These are phyloP conservation scores for Fusarium albosuccineum DNA, from an alignment of 2,329 filamentous ascomycete species.

Conservation along the genomic window DNA sequence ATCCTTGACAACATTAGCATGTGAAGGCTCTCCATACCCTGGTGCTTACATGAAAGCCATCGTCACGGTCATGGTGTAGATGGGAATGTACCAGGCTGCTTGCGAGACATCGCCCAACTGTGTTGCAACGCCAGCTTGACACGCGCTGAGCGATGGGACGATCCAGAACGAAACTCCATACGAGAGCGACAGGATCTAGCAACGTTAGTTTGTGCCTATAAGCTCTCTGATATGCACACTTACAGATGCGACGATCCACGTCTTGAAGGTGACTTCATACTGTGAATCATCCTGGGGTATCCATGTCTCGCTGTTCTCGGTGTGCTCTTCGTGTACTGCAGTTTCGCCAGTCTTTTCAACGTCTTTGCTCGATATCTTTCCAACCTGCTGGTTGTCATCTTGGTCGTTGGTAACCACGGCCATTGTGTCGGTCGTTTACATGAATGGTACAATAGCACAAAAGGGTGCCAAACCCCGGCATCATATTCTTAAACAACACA, in stretches of 20 bases:
- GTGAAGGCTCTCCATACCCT: no score
- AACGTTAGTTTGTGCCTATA: neutral
- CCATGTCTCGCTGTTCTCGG: slow-evolving; percentile 20
- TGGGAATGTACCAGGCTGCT: slow-evolving; percentile 51
- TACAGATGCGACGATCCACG: slow-evolving; percentile 54
- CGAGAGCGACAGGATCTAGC: slow-evolving; percentile 50
- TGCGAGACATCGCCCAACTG: slow-evolving; percentile 51
- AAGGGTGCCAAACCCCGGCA: no score
- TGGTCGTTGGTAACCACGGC: no score
- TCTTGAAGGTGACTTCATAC: slow-evolving; percentile 56
- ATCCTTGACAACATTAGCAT: slow-evolving; percentile 35
- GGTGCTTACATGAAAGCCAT: slow-evolving; percentile 53
- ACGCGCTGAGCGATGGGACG: slow-evolving; percentile 50
- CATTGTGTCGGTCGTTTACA: no score
- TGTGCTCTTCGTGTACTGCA: slow-evolving; percentile 21
- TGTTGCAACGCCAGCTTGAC: slow-evolving; percentile 48
- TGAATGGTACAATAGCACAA: no score
- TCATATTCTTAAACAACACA: no score
- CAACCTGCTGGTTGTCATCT: no score
- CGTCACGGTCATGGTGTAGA: slow-evolving; percentile 57
- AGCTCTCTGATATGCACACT: neutral
- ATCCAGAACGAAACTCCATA: slow-evolving; percentile 57
- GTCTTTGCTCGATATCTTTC: no score
- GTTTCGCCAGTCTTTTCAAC: slow-evolving; percentile 23
- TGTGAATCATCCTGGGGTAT: slow-evolving; percentile 51